A percentile compares a stretch with the other conserved stretches of the same genome.
Evolutionary conservation across 495 filamentous ascomycete genomes (phyloP).

Genomic region (Podospora sp.): DNA sequence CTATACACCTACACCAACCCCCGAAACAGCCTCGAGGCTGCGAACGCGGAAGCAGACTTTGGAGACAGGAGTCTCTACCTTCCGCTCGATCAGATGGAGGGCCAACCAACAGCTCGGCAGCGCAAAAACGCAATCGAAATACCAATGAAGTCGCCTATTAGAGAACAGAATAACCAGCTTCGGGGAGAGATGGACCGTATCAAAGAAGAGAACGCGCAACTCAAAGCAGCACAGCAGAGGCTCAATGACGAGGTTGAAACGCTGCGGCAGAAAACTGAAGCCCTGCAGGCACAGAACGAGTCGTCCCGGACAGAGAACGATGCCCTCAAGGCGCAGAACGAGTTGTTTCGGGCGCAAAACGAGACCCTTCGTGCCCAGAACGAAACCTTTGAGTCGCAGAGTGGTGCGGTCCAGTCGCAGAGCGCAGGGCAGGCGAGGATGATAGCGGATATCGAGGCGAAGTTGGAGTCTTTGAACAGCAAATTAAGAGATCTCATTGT

Average conservation of each 20-base stretch:
- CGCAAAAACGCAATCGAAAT: conserved; percentile 47
- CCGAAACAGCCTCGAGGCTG: conserved; percentile 51
- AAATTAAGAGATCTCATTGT: conserved; percentile 69
- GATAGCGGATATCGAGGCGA: conserved; percentile 65
- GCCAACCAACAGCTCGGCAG: conserved; percentile 31
- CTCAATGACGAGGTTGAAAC: conserved; percentile 15
- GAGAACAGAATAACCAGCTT: conserved; percentile 47
- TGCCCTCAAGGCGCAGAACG: background rate
- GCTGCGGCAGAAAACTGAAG: conserved; percentile 10
- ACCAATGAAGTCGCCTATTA: conserved; percentile 48
- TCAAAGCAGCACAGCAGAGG: conserved; percentile 18
- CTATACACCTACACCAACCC: conserved; percentile 61
- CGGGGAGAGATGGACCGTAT: conserved; percentile 43
- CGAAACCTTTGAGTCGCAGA: conserved; percentile 15
- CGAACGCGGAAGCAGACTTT: conserved; percentile 60
- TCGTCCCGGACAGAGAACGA: background rate
- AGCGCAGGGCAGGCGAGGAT: conserved; percentile 37
- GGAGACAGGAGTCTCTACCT: conserved; percentile 81
- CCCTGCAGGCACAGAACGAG: background rate
- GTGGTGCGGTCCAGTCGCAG: conserved; percentile 32
- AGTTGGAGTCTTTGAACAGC: conserved; percentile 71
- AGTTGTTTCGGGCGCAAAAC: background rate
- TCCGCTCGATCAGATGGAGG: conserved; percentile 67
- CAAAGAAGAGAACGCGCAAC: conserved; percentile 33
- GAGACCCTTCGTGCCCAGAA: background rate